These are phyloP conservation scores for Pleurotus cornucopiae DNA, from an alignment of 768 basidiomycete genomes.

Conservation along the genomic window DNA sequence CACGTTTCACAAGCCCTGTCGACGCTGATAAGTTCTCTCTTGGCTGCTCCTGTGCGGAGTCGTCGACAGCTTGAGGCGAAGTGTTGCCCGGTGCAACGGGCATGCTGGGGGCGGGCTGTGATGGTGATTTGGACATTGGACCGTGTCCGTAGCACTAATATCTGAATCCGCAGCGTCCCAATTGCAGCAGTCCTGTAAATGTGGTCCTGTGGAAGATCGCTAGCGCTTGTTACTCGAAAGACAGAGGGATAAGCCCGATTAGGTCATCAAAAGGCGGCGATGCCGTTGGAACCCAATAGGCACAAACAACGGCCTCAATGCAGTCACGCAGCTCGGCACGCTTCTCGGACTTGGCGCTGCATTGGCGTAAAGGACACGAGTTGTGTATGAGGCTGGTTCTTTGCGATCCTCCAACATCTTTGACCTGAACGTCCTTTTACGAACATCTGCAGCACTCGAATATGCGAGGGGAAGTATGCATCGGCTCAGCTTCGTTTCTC, in stretches of 20 bases:
- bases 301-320: neutral
- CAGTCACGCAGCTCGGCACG: neutral
- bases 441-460: constrained; percentile 15
- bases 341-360: neutral
- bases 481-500: constrained; percentile 66
- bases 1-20: constrained; percentile 48
- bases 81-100: constrained; percentile 24
- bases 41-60: constrained; percentile 17
- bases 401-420: constrained; percentile 1
- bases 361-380: constrained; percentile 3
- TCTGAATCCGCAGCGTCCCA: constrained; percentile 8
- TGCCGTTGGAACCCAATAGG: neutral
- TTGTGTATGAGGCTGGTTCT: constrained; percentile 8
- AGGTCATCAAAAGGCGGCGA: neutral
- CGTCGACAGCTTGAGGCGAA: constrained; percentile 28
- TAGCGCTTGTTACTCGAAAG: neutral
- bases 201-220: neutral
- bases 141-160: constrained; percentile 8
- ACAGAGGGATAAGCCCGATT: constrained; percentile 1
- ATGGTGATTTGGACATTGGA: constrained; percentile 19
- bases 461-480: constrained; percentile 77
- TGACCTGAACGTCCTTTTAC: constrained; percentile 18
- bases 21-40: constrained; percentile 22
- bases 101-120: constrained; percentile 20
- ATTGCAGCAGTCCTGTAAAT: no score